phyloP scores from a whole-genome alignment of 1,139 yeast genomes.

The Suhomyces ambrosiae region DNA sequence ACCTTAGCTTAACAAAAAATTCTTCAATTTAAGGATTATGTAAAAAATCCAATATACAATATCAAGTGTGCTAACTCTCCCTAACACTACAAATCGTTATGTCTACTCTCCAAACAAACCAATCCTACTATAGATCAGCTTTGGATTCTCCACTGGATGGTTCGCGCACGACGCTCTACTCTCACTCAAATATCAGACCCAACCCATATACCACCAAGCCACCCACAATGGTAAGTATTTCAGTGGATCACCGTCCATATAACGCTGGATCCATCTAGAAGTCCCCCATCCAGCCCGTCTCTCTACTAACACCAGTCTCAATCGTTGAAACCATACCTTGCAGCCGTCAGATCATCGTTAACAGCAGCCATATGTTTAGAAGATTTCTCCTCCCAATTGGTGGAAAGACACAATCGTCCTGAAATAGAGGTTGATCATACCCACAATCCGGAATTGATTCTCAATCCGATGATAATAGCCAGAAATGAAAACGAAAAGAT shows the following conservation, averaged over 20 bases:
- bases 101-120: no score
- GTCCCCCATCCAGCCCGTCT: neutral
- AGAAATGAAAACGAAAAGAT: constrained; percentile 94
- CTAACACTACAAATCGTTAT: no score
- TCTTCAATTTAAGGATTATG: no score
- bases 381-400: constrained; percentile 92
- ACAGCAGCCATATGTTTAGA: constrained; percentile 95
- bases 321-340: constrained; percentile 91
- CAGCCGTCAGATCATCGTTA: constrained; percentile 90
- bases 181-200: no score
- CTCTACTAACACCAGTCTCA: constrained; percentile 57
- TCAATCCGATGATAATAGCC: constrained; percentile 88
- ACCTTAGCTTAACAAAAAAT: no score
- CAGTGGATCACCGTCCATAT: neutral
- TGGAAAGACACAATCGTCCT: constrained; percentile 96
- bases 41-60: no score
- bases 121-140: no score
- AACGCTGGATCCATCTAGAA: neutral
- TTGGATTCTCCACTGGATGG: neutral
- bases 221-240: constrained; percentile 7
- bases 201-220: no score
- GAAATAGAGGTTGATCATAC: constrained; percentile 79
- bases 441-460: constrained; percentile 73
- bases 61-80: no score
- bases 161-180: neutral